Evolutionary conservation across 108 stramenopile species (phyloP).

Genomic region (Pseudonitzschia multiseries): DNA sequence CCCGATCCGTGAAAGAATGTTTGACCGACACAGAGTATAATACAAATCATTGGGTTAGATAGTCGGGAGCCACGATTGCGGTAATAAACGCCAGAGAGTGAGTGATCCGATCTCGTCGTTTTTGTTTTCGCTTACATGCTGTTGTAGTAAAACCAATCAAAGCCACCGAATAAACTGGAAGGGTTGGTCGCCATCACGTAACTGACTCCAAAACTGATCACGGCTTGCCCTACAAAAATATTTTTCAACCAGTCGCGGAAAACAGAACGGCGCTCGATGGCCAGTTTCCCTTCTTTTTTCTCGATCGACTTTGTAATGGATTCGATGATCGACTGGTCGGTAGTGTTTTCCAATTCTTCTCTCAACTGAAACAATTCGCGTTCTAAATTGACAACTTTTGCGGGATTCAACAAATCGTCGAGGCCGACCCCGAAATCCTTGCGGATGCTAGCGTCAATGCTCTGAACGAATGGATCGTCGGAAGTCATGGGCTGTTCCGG

Average conservation of each 20-base stretch:
- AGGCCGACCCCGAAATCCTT: slow-evolving; percentile 69
- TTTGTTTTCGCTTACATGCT: slow-evolving; percentile 30
- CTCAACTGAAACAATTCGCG: slow-evolving; percentile 81
- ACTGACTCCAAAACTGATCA: slow-evolving; percentile 75
- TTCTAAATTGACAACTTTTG: slow-evolving; percentile 92
- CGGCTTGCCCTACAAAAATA: slow-evolving; percentile 90
- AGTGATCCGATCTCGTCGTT: not conserved
- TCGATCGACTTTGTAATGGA: slow-evolving; percentile 67
- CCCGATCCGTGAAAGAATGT: not conserved
- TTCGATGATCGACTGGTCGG: slow-evolving; percentile 30
- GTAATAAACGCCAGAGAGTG: not conserved
- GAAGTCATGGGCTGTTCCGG: slow-evolving; percentile 54
- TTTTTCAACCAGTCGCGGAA: slow-evolving; percentile 96
- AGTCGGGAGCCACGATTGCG: not conserved
- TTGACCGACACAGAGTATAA: not conserved
- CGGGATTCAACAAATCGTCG: slow-evolving; percentile 88
- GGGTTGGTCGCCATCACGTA: slow-evolving; percentile 89
- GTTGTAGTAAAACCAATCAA: slow-evolving; percentile 68
- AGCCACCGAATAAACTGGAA: slow-evolving; percentile 60
- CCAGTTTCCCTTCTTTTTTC: slow-evolving; percentile 84
- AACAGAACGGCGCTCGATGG: slow-evolving; percentile 86
- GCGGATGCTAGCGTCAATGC: slow-evolving; percentile 73
- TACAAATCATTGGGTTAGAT: not conserved
- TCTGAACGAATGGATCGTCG: slow-evolving; percentile 77
- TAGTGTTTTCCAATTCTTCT: slow-evolving; percentile 57